Conservation (phyloP, 345 rosid genomes). For the Euphorbia peplus region DNA sequence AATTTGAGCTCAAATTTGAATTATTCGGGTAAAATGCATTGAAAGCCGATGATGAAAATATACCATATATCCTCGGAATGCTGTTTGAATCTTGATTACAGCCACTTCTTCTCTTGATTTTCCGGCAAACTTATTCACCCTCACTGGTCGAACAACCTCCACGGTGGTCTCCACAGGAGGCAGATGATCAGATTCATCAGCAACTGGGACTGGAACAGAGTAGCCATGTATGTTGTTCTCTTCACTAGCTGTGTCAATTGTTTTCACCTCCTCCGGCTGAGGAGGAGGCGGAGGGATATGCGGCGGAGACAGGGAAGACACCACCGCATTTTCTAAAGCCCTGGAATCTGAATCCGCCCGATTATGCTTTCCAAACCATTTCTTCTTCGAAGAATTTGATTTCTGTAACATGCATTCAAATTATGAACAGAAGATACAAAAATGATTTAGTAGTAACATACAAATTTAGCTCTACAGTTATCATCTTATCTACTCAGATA, state of each 20-base stretch:
- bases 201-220: slow-evolving; percentile 27
- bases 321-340: slow-evolving; percentile 21
- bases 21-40: no score
- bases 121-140: slow-evolving; percentile 43
- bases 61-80: slow-evolving; percentile 85
- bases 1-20: no score
- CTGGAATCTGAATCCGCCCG: slow-evolving; percentile 33
- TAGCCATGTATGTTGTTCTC: slow-evolving; percentile 28
- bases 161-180: slow-evolving; percentile 32
- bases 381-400: slow-evolving; percentile 44
- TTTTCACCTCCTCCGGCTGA: slow-evolving; percentile 41
- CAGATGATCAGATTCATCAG: slow-evolving; percentile 38
- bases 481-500: no score
- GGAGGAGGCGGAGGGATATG: slow-evolving; percentile 32
- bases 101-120: slow-evolving; percentile 73
- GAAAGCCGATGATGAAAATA: no score
- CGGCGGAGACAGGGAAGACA: slow-evolving; percentile 28
- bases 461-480: no score
- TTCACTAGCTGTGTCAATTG: slow-evolving; percentile 45
- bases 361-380: slow-evolving; percentile 59
- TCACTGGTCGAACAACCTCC: slow-evolving; percentile 38
- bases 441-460: no score
- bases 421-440: not conserved
- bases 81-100: slow-evolving; percentile 85
- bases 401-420: not conserved